Evolutionary conservation across 2,329 filamentous ascomycete genomes (phyloP), one percentile per base, ranked within the genome.

Genomic region (Exophiala sp.): DNA sequence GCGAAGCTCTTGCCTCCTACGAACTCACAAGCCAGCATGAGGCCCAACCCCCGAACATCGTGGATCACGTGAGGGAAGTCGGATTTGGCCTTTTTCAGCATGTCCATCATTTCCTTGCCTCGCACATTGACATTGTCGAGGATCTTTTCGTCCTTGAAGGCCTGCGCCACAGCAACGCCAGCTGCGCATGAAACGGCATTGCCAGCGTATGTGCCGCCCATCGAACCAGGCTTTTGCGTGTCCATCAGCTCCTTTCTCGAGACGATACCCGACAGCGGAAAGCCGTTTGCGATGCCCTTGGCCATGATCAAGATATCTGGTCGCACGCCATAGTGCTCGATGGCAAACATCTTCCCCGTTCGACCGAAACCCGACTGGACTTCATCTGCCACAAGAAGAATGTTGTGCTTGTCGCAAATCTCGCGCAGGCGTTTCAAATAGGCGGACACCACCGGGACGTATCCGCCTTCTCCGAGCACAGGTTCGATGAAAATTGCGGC

Each of bases 291-390:
- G 34, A 63, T 64, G 9, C 62, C 62, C 47, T 64, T 62, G 35
- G 58, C 68, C 60, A 73, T 70, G 50, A 72, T 60, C 35, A 72
- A 54, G 22, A 73, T 68, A 41, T 73, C 70, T 2, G 70, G 70
- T 14, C 67, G 61, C 14, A 73, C 68, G 19, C 63, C 64, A 50
- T 63, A 71, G 50, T 72, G 67, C 52, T 73, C 67, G 10, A 71
- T 59, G 4, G 68, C 69, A 50, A 70, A 72, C 65, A 71, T 69
- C 35, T 68, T 66, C 16, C 70, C 70, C 1, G 70, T 73, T 23
- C 70, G 64, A 2, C 70, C 70, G 56, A 69, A 71, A 7, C 70
- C 70, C 23, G 61, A 69, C 46, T 72, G 70, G 1, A 73, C 70
- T 48, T 73, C 70, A 47, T 73, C 70, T 10, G 59, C 58, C 2